Evolutionary conservation across 352 stramenopile species (phyloP).

Genomic region (Phytopythium delawarense): DNA sequence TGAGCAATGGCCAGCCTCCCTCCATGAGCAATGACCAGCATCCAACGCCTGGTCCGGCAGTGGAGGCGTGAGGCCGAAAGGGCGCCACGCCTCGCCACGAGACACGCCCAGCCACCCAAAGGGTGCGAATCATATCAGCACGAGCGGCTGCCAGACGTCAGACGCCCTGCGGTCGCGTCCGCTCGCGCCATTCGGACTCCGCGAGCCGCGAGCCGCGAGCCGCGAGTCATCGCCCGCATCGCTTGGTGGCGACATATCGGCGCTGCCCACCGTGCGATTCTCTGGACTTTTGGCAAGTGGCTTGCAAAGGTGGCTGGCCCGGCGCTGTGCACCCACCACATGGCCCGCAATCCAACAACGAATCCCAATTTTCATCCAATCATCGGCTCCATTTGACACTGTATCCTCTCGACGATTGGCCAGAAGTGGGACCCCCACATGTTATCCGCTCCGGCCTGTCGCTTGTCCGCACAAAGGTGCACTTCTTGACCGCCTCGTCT

Average conservation of each 20-base stretch:
- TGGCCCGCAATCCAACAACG: neutral
- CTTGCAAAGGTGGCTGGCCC: neutral
- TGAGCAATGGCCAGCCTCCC: neutral
- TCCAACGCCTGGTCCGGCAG: neutral
- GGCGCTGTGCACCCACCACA: neutral
- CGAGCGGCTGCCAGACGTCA: neutral
- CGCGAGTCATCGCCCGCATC: neutral
- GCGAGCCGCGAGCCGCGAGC: too few relatives aligned
- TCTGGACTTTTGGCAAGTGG: neutral
- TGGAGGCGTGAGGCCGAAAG: neutral
- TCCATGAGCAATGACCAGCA: neutral
- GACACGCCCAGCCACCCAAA: neutral
- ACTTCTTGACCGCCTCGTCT: neutral
- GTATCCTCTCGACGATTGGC: neutral
- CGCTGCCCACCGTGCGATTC: too few relatives aligned
- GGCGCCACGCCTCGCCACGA: neutral
- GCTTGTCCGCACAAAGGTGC: neutral
- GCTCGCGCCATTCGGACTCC: neutral
- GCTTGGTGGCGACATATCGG: neutral
- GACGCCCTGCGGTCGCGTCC: too few relatives aligned
- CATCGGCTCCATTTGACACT: neutral
- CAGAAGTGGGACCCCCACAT: neutral
- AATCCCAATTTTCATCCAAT: slow-evolving; percentile 5
- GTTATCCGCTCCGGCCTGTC: neutral
- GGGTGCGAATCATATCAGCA: neutral